Base-by-base conservation (phyloP, 2,329 filamentous ascomycete genomes). In the Metarhizium robertsii region DNA sequence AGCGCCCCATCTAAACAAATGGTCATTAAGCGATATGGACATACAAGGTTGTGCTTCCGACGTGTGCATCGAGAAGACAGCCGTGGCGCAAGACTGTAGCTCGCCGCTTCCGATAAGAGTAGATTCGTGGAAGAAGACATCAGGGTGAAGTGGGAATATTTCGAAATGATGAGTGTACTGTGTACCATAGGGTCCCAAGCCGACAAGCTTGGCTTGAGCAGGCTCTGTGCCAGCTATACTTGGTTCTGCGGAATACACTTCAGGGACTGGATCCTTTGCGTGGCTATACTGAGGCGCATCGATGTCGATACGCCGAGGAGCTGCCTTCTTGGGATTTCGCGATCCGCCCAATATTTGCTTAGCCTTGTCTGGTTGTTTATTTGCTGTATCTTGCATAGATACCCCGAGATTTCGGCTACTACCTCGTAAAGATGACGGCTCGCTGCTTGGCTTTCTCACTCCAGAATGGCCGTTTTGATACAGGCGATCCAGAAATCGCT, bases 121-220 rank as follows among this genome's bases (percentile, higher is more conserved):
- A 53, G 73, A 78, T 58, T 78, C 74, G 54, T 85, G 82, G 53
- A 86, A 86, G 65, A 77, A 85, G 0, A 79, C 74, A 3, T 77
- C 77, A 6, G 67, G 62, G 43, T 79, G 76, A 34, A 86, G 68
- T 18, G 83, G 82, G 53, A 84, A 83, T 4, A 81, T 67, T 49
- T 85, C 81, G 58, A 87, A 87, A 62, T 86, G 77, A 38, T 79
- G 75, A 0, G 81, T 79, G 63, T 86, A 86, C 29, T 76, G 73
- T 1, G 79, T 81, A 1, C 83, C 83, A 63, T 81, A 84, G 0
- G 81, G 79, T 0, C 79, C 81, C 7, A 87, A 68, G 1, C 82
- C 81, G 11, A 65, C 61, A n/a, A 86, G 60, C 48, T 65, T 73
- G 48, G 58, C 61, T 3, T 60, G 59, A 7, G 66, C 61, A 34